Base-by-base conservation (phyloP, 2,329 filamentous ascomycete species). In the Ilyonectria robusta region DNA sequence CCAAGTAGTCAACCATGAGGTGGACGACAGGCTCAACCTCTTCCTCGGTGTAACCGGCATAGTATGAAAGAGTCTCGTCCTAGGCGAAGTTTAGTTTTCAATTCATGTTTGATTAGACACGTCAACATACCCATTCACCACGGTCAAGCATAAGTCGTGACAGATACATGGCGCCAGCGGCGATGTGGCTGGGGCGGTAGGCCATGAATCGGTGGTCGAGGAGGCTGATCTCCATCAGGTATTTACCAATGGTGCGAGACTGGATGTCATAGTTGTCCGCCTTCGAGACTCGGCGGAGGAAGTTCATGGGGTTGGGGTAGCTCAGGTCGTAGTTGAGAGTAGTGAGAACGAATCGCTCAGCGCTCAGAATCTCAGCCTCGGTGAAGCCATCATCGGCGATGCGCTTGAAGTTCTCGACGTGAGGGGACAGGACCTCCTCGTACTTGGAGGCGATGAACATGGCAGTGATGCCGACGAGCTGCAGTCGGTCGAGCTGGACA, bases 371-470 rank as follows among this genome's bases (percentile, higher is more conserved):
- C 84, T 99, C 96, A 51, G 93, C 91, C 81, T 98, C 95, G 5
- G 91, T 93, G 83, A 98, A 99, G 63, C 95, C 96, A 81, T 98
- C 94, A 77, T 99, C 96, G 78, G 96, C 94, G 75, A 99, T 95
- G 77, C 97, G 94, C 76, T 93, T 93, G 87, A 99, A 99, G 87
- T 98, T 98, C 80, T 93, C 92, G 44, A 99, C 95, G 75, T 98
- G 95, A 51, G 96, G 96, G 11, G 96, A 98, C 57, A 99, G 89
- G 56, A 99, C 95, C 81, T 99, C 96, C 83, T 99, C 95, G 80
- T 98, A 99, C 85, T 99, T 99, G 78, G 95, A 97, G 13, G 96
- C 96, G 78, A 98, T 97, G 85, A 98, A 98, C 96, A 99, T 98
- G 81, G 95, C 96, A 26, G 96, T 97, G 77, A 98, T 95, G 77